Conservation (phyloP, 106 monocot species). For the Dendrobium huoshanense region DNA sequence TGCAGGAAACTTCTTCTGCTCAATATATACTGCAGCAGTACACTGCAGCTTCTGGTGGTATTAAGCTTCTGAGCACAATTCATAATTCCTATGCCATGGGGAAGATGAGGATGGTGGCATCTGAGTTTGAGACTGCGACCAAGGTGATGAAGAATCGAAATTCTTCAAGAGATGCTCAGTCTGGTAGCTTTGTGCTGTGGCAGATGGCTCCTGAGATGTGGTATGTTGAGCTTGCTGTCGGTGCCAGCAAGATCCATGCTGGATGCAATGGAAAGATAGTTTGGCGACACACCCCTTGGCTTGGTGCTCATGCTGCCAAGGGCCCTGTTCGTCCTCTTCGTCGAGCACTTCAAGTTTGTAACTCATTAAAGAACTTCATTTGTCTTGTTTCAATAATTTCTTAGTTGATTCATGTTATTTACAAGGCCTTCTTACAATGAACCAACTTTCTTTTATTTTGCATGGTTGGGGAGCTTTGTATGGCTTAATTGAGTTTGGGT, state of each 20-base stretch:
- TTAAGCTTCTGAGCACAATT: conserved; percentile 48
- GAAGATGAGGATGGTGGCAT: conserved; percentile 55
- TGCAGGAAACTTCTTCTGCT: conserved; percentile 48
- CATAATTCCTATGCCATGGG: conserved; percentile 53
- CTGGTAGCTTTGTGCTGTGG: conserved; percentile 63
- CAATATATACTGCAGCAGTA: conserved; percentile 75
- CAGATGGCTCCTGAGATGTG: conserved; percentile 69
- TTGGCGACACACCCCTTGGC: conserved; percentile 66
- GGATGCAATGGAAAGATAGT: conserved; percentile 59
- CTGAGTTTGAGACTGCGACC: conserved; percentile 67
- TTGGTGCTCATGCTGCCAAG: conserved; percentile 49
- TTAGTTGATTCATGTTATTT: neutral
- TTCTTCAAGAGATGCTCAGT: conserved; percentile 17
- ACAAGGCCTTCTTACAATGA: too few relatives aligned
- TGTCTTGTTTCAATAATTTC: neutral
- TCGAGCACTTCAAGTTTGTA: conserved; percentile 52
- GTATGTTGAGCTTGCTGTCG: conserved; percentile 61
- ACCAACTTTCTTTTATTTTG: too few relatives aligned
- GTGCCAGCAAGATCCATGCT: conserved; percentile 49
- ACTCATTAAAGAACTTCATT: neutral
- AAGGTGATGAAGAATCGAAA: conserved; percentile 37
- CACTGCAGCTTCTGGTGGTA: conserved; percentile 42
- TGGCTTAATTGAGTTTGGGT: neutral
- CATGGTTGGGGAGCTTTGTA: too few relatives aligned
- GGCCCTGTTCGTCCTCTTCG: conserved; percentile 58